Evolutionary conservation across 306 rosid species (phyloP).

Genomic region (Casuarina glauca): DNA sequence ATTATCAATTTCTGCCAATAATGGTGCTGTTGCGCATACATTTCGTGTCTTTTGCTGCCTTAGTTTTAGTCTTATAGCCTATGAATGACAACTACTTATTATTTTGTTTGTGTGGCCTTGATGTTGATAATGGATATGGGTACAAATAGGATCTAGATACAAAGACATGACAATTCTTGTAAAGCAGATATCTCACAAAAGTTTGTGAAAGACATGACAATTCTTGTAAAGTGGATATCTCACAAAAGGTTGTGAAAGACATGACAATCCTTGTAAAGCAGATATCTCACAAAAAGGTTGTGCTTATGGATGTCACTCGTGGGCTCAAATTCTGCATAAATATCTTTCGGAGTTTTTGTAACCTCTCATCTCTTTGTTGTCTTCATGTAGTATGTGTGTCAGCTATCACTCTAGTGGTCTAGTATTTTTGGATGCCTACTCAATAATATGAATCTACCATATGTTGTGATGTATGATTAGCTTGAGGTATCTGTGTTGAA

Average conservation of each 20-base stretch:
- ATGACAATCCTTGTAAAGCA: background rate
- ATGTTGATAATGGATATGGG: background rate
- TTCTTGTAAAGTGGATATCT: no score
- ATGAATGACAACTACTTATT: background rate
- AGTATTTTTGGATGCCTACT: background rate
- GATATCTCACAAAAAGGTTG: background rate
- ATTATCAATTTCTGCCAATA: slow-evolving; percentile 10
- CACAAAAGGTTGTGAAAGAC: no score
- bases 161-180: background rate
- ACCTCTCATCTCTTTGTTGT: background rate
- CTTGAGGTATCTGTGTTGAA: background rate
- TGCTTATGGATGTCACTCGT: background rate
- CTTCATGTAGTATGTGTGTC: background rate
- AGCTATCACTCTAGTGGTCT: background rate
- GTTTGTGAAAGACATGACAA: no score
- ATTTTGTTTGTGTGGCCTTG: background rate
- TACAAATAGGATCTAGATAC: background rate
- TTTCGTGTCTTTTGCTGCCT: background rate
- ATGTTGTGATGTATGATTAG: background rate
- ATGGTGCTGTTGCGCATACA: background rate
- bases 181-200: background rate
- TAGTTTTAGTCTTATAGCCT: background rate
- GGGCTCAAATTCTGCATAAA: background rate
- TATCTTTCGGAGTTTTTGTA: background rate
- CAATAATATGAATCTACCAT: background rate